These are phyloP conservation scores for Fomitopsis pulvina DNA, from an alignment of 768 basidiomycete genomes.

Conservation along the genomic window DNA sequence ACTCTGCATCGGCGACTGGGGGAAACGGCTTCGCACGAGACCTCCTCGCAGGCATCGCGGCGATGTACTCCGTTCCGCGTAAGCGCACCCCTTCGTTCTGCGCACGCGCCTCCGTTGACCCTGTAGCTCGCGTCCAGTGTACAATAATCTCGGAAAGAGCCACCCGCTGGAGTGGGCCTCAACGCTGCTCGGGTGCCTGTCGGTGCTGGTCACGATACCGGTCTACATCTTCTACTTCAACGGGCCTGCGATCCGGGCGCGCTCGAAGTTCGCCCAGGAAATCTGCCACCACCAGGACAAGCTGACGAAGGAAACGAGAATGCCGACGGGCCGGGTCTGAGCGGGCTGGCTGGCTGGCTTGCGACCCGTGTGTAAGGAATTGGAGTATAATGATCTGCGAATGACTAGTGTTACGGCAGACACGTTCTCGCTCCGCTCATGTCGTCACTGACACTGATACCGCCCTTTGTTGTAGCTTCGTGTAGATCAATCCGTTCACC, in stretches of 20 bases:
- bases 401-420: too few species aligned
- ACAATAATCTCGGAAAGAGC: background rate
- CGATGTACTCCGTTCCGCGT: background rate
- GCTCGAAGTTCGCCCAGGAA: background rate
- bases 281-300: background rate
- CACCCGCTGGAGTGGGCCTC: background rate
- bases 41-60: background rate
- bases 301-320: background rate
- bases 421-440: too few species aligned
- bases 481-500: too few species aligned
- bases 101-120: background rate
- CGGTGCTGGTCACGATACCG: background rate
- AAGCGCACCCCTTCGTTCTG: background rate
- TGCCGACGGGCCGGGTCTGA: too few species aligned
- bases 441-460: too few species aligned
- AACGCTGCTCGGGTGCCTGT: background rate
- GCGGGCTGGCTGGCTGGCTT: too few species aligned
- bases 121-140: background rate
- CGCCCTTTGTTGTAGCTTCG: too few species aligned
- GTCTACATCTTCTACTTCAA: background rate
- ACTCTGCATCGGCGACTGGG: background rate
- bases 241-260: background rate
- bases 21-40: background rate
- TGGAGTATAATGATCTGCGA: too few species aligned
- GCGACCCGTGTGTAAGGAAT: too few species aligned